Percentiles rank a stretch among this genome's conserved stretches.
Conservation (phyloP, 2,329 filamentous ascomycete species). For the Trichoderma oligosporum region DNA sequence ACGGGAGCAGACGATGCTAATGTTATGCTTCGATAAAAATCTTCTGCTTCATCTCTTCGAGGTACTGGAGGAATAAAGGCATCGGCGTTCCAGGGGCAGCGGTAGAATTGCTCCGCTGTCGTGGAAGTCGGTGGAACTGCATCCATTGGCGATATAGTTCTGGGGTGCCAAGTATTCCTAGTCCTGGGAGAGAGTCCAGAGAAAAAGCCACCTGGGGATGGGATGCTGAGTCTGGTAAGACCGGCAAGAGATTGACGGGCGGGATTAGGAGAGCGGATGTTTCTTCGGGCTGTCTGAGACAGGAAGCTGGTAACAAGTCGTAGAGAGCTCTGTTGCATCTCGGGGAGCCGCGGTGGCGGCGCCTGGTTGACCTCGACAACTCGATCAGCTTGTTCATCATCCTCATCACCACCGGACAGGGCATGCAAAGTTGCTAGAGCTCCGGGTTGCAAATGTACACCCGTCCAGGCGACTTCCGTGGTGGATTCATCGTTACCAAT, state of each 20-base stretch:
- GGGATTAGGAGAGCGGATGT: conserved; percentile 30
- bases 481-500: conserved; percentile 54
- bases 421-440: conserved; percentile 78
- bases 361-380: conserved; percentile 44
- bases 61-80: conserved; percentile 37
- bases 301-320: conserved; percentile 46
- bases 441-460: conserved; percentile 71
- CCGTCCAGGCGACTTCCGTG: conserved; percentile 63
- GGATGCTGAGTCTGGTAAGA: conserved; percentile 79
- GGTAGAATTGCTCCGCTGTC: conserved; percentile 89
- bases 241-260: conserved; percentile 60
- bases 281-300: conserved; percentile 24
- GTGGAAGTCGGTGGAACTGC: conserved; percentile 72
- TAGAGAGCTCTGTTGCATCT: conserved; percentile 51
- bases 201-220: conserved; percentile 90
- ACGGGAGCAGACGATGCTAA: conserved; percentile 45
- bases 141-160: conserved; percentile 45
- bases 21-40: conserved; percentile 38
- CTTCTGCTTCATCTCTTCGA: conserved; percentile 36
- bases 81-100: conserved; percentile 66
- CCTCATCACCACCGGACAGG: conserved; percentile 59
- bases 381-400: conserved; percentile 48
- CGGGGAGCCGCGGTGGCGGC: conserved; percentile 23
- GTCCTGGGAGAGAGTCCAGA: conserved; percentile 72
- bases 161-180: conserved; percentile 76